Percentiles rank a stretch among this genome's conserved stretches.
phyloP scores from a whole-genome alignment of 1,284 basidiomycete genomes.

The Heterobasidion occidentale region DNA sequence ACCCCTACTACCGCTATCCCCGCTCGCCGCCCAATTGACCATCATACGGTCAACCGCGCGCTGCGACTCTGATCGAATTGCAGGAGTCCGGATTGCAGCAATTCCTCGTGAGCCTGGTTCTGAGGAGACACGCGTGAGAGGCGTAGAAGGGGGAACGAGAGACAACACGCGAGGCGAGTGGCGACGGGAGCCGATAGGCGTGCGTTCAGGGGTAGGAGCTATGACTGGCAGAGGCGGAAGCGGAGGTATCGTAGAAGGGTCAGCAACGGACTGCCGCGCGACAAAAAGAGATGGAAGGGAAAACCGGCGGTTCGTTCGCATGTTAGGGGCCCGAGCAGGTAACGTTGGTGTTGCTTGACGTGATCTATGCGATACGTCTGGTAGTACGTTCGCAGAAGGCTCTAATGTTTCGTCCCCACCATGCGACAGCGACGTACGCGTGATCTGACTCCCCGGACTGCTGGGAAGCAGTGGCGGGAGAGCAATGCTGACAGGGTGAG shows the following conservation, averaged over 20 bases:
- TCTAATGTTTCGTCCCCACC: neutral
- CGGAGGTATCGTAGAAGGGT: neutral
- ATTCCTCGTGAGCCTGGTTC: neutral
- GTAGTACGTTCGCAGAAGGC: neutral
- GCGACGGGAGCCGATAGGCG: neutral
- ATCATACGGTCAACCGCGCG: constrained; percentile 2
- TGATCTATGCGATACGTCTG: neutral
- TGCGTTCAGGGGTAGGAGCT: neutral
- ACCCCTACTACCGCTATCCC: neutral
- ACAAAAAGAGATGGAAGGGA: constrained; percentile 11
- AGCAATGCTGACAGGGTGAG: constrained; percentile 2
- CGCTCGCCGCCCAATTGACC: constrained; percentile 2
- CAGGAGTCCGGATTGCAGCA: neutral
- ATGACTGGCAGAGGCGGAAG: neutral
- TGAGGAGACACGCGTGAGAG: neutral
- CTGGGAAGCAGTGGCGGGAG: neutral
- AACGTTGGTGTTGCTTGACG: neutral
- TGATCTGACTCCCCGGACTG: neutral
- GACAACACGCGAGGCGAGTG: neutral
- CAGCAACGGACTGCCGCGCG: constrained; percentile 1
- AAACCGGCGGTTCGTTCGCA: constrained; percentile 5
- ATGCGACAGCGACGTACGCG: neutral
- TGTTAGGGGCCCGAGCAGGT: neutral
- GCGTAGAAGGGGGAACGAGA: neutral
- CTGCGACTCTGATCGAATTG: neutral